Base-by-base conservation (phyloP, 2,329 filamentous ascomycete genomes). In the Fonsecaea erecta region DNA sequence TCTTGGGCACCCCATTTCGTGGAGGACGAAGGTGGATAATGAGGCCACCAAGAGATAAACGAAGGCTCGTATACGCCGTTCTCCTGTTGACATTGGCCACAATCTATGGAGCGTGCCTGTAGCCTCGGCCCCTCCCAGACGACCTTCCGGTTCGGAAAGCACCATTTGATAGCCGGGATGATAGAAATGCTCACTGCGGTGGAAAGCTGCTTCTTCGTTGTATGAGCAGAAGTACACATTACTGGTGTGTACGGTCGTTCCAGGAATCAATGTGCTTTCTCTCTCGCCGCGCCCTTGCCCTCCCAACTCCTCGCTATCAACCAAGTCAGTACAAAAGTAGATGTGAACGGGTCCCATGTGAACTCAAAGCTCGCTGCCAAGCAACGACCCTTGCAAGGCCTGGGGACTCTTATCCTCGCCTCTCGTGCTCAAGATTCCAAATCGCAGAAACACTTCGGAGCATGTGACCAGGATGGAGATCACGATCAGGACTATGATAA, bases 401-500 rank as follows among this genome's bases (percentile, higher is more conserved):
- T 56, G 53, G 12, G 35, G 51, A 14, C n/a, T 52, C 48, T 57
- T 62, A 16, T 35, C 28, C 26, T 52, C 58, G 14, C 68, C 69
- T 28, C 63, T 52, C 32, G 68, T 72, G 54, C 59, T 68, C 58
- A 97, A 79, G 60, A 97, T 90, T 30, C 84, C 88, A 74, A 98
- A 98, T 6, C 95, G 86, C 57, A 99, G 81, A 61, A 90, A 87
- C 8, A 98, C 94, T 79, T 99, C 95, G 2, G 90, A 89, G 57
- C 92, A 90, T 1, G 95, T 98, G 60, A 99, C 92, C 59, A 93
- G 82, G 73, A 99, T 98, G 75, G 90, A 94, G 71, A 98, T 82
- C 53, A 96, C 78, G 75, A 99, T 99, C 52, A 99, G 85, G 52
- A 97, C 84, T 73, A 99, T 99, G 77, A 98, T 90, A 77, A 99